Evolutionary conservation across 2,329 filamentous ascomycete genomes (phyloP).

Genomic region (Laburnicola sp.): DNA sequence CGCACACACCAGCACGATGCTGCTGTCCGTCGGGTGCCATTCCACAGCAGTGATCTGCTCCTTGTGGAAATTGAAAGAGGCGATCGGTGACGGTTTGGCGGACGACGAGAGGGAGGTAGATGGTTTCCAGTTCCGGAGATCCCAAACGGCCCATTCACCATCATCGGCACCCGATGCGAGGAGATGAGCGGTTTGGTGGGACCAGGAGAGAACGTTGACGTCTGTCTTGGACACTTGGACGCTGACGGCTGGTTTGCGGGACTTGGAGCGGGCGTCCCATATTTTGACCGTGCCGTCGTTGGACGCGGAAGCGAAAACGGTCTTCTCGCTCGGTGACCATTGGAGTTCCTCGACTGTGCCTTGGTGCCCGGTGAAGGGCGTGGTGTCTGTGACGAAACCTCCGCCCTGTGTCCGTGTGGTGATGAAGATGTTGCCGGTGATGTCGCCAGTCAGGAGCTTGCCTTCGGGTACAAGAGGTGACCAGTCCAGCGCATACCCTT

Average conservation of each 20-base stretch:
- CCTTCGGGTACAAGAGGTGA: constrained; percentile 78
- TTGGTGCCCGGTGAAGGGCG: constrained; percentile 80
- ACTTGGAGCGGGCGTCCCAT: constrained; percentile 93
- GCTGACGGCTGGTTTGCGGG: constrained; percentile 81
- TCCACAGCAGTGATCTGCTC: constrained; percentile 95
- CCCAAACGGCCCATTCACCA: constrained; percentile 94
- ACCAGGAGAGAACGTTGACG: constrained; percentile 98
- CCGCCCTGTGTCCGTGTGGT: constrained; percentile 86
- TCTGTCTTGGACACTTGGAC: constrained; percentile 82
- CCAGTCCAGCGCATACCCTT: constrained; percentile 98
- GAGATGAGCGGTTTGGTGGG: constrained; percentile 80
- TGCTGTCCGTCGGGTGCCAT: constrained; percentile 97
- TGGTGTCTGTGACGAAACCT: constrained; percentile 83
- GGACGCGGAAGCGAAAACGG: constrained; percentile 92
- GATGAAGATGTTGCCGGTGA: constrained; percentile 83
- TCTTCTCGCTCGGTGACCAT: constrained; percentile 91
- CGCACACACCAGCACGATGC: constrained; percentile 87
- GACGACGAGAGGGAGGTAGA: constrained; percentile 51
- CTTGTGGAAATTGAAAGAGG: constrained; percentile 91
- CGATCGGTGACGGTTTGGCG: constrained; percentile 74
- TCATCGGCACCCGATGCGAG: constrained; percentile 92
- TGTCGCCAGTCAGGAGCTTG: constrained; percentile 89
- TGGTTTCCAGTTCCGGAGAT: constrained; percentile 91
- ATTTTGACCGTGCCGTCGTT: constrained; percentile 93
- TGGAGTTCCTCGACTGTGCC: constrained; percentile 92